phyloP scores from a whole-genome alignment of 2,329 filamentous ascomycete species.

The Fusarium sp. region DNA sequence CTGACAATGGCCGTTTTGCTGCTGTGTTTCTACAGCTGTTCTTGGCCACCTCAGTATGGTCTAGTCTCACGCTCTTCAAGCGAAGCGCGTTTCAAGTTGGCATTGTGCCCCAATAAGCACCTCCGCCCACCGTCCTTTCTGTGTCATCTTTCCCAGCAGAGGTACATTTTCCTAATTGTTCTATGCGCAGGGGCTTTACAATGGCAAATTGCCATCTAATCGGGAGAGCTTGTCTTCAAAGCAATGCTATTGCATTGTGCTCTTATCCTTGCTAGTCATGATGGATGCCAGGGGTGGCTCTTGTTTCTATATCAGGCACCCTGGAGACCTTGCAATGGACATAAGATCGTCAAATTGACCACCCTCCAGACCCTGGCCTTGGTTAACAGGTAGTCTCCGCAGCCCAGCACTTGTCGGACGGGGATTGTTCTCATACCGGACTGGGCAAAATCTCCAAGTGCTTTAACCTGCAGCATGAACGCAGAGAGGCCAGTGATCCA shows the following conservation, averaged over 20 bases:
- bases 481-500: conserved; percentile 40
- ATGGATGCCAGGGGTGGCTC: conserved; percentile 43
- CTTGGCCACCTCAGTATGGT: conserved; percentile 39
- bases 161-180: conserved; percentile 27
- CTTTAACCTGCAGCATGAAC: conserved; percentile 44
- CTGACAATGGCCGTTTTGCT: conserved; percentile 25
- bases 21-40: conserved; percentile 22
- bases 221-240: conserved; percentile 32
- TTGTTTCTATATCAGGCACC: conserved; percentile 63
- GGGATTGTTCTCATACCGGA: conserved; percentile 39
- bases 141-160: conserved; percentile 33
- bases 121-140: conserved; percentile 30
- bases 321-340: conserved; percentile 53
- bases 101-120: conserved; percentile 40
- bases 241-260: conserved; percentile 27
- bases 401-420: conserved; percentile 38
- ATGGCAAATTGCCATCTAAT: conserved; percentile 40
- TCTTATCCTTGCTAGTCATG: conserved; percentile 37
- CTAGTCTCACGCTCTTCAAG: conserved; percentile 38
- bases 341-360: conserved; percentile 70
- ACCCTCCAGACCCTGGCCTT: conserved; percentile 53
- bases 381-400: conserved; percentile 49
- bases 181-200: conserved; percentile 30
- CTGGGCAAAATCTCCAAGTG: conserved; percentile 42
- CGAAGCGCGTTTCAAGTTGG: conserved; percentile 42